phyloP scores from a whole-genome alignment of 2,329 filamentous ascomycete genomes.

The Elsinoe perseae region DNA sequence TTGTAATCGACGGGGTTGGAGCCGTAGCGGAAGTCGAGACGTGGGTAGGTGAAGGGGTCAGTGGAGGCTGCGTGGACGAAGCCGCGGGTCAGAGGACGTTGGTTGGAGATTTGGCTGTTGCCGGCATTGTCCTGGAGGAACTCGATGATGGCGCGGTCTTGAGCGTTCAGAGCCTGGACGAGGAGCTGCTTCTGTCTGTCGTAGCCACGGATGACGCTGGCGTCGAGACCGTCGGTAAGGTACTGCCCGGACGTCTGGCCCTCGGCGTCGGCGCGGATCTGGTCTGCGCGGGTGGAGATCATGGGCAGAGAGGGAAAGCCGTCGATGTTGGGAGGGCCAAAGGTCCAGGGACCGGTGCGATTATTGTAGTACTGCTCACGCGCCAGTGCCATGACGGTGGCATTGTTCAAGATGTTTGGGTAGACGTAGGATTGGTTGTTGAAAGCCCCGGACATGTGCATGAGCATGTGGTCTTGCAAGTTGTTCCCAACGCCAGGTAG shows the following conservation, averaged over 20 bases:
- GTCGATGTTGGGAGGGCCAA: constrained; percentile 23
- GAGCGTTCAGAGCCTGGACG: constrained; percentile 22
- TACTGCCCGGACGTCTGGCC: constrained; percentile 21
- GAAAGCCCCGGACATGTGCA: constrained; percentile 20
- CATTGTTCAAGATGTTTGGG: constrained; percentile 22
- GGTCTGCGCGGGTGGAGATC: constrained; percentile 19
- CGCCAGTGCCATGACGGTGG: constrained; percentile 23
- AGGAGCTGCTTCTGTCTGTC: constrained; percentile 23
- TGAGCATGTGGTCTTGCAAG: constrained; percentile 20
- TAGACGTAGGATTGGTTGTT: constrained; percentile 19
- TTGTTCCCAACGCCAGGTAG: constrained; percentile 19
- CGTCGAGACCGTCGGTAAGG: constrained; percentile 20
- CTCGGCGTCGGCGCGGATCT: constrained; percentile 16
- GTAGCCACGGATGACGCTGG: constrained; percentile 24
- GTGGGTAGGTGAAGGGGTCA: constrained; percentile 32
- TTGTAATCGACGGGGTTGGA: constrained; percentile 35
- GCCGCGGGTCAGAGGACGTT: constrained; percentile 40
- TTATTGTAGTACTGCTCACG: constrained; percentile 24
- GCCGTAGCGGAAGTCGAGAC: constrained; percentile 38
- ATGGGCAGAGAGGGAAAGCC: constrained; percentile 26
- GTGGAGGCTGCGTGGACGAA: constrained; percentile 33
- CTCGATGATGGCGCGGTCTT: constrained; percentile 24
- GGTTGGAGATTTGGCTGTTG: constrained; percentile 28
- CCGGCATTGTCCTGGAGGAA: constrained; percentile 29
- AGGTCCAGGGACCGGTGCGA: constrained; percentile 26